Percentiles rank a stretch among this genome's conserved stretches.
These are phyloP conservation scores for Cladosporium sp. DNA, from an alignment of 2,329 filamentous ascomycete species.

Conservation along the genomic window DNA sequence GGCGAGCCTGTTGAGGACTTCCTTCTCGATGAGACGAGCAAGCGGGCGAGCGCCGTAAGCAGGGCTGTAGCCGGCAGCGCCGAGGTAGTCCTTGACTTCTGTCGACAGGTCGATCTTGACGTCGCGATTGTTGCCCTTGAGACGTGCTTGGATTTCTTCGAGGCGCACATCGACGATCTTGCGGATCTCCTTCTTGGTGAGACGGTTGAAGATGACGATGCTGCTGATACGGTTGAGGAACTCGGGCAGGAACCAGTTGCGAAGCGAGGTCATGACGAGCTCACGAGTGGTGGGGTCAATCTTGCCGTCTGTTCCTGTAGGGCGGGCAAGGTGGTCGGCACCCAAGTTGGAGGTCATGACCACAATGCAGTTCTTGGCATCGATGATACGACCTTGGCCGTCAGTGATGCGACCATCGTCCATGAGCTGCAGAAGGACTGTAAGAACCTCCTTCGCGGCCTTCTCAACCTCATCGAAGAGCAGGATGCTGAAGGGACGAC, in stretches of 20 bases:
- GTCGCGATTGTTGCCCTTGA: constrained; percentile 81
- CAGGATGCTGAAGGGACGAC: constrained; percentile 95
- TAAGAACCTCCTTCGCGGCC: constrained; percentile 95
- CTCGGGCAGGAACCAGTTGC: constrained; percentile 96
- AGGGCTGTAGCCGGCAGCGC: constrained; percentile 87
- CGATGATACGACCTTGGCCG: constrained; percentile 90
- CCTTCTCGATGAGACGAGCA: constrained; percentile 89
- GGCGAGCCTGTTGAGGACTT: constrained; percentile 90
- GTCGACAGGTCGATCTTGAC: constrained; percentile 79
- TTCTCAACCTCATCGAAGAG: constrained; percentile 99
- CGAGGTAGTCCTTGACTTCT: constrained; percentile 91
- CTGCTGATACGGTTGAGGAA: constrained; percentile 98
- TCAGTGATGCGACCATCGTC: constrained; percentile 98
- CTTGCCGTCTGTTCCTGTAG: constrained; percentile 73
- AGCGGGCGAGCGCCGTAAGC: constrained; percentile 92
- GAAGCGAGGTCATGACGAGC: constrained; percentile 85
- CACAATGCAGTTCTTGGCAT: constrained; percentile 97
- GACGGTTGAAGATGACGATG: constrained; percentile 96
- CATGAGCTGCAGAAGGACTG: constrained; percentile 98
- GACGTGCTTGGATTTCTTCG: constrained; percentile 83
- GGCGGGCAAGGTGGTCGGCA: constrained; percentile 86
- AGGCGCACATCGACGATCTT: constrained; percentile 93
- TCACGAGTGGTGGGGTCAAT: constrained; percentile 86
- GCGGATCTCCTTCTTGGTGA: constrained; percentile 85
- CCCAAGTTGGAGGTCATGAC: constrained; percentile 99